A percentile compares a stretch with the other conserved stretches of the same genome.
Conservation (phyloP, 768 basidiomycete genomes). For the Chalciporus chontae region DNA sequence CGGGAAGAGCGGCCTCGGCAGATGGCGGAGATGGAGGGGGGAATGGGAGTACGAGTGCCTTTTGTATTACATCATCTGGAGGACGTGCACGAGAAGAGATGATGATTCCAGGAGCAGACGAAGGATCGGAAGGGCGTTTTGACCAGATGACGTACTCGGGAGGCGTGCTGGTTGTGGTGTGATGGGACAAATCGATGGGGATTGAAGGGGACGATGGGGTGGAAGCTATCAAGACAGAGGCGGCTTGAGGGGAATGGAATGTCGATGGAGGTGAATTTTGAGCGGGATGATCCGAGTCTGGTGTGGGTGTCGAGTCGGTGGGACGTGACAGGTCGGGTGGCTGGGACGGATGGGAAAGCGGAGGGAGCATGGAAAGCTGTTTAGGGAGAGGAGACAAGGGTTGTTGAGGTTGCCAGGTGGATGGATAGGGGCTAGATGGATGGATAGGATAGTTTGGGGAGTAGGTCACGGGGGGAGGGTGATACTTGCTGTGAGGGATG, state of each 20-base stretch:
- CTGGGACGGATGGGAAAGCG: slow-evolving; percentile 9
- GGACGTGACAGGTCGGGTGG: not conserved
- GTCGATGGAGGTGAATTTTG: slow-evolving; percentile 21
- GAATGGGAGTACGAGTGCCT: slow-evolving; percentile 50
- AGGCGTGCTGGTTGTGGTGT: not conserved
- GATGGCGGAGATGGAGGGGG: slow-evolving; percentile 44
- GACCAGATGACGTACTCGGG: slow-evolving; percentile 67
- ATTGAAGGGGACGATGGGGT: slow-evolving; percentile 3
- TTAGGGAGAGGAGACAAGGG: slow-evolving; percentile 60
- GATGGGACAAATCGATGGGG: slow-evolving; percentile 1
- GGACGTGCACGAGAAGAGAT: slow-evolving; percentile 64
- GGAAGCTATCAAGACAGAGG: not conserved
- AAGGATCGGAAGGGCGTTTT: slow-evolving; percentile 61
- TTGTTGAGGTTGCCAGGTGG: slow-evolving; percentile 45
- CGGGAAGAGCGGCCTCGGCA: slow-evolving; percentile 7
- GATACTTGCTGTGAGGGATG: slow-evolving; percentile 32
- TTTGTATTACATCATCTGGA: slow-evolving; percentile 52
- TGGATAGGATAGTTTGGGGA: slow-evolving; percentile 22
- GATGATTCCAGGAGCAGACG: slow-evolving; percentile 64
- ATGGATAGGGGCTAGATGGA: slow-evolving; percentile 31
- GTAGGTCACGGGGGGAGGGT: slow-evolving; percentile 36
- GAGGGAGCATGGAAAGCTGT: slow-evolving; percentile 52
- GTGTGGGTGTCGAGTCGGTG: slow-evolving; percentile 3
- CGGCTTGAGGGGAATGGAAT: slow-evolving; percentile 8
- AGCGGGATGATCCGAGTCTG: slow-evolving; percentile 1